Evolutionary conservation across 2,329 filamentous ascomycete species (phyloP), one percentile per base, ranked within the genome.

Genomic region (Trichocomaceae sp.): DNA sequence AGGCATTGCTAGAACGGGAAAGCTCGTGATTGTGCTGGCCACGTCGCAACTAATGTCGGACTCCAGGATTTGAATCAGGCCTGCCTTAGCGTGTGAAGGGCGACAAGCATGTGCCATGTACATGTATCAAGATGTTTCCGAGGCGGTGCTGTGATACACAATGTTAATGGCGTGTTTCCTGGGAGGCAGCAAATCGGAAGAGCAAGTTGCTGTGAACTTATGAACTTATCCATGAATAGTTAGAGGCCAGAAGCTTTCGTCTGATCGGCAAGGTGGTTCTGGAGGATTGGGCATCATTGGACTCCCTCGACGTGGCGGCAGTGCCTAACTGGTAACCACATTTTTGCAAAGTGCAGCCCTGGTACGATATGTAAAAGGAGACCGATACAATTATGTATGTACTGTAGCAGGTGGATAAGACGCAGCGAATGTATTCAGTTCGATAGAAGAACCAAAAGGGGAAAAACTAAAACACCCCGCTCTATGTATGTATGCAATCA

Each of bases 41-140:
- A 52, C 50, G 50, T 52, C 50, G 41, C 50, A 52, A 19, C 35
- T n/a, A 15, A 35, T 23, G 49, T 45, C 19, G 20, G 39, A 51
- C 49, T 51, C 39, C 39, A 45, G 50, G 29, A 52, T 52, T 52
- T 42, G 26, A 12, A 52, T 52, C 23, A 22, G 50, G 50, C 17
- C 50, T 52, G 19, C 50, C 37, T 46, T 26, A 37, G 41, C 13
- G 39, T 35, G 12, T 13, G 23, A 10, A 7, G 2, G 39, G 29
- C 35, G 13, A n/a, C n/a, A 17, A 39, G n/a, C 35, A 39, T n/a
- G n/a, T n/a, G n/a, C n/a, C n/a, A n/a, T n/a, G n/a, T n/a, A n/a
- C n/a, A n/a, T 41, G 37, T 41, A 41, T 41, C 31, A 15, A 15
- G 31, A 35, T 35, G 31, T 35, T 15, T 15, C 31, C 31, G 15